These are phyloP conservation scores for Stropharia rugosoannulata DNA, from an alignment of 768 basidiomycete genomes.

Conservation along the genomic window DNA sequence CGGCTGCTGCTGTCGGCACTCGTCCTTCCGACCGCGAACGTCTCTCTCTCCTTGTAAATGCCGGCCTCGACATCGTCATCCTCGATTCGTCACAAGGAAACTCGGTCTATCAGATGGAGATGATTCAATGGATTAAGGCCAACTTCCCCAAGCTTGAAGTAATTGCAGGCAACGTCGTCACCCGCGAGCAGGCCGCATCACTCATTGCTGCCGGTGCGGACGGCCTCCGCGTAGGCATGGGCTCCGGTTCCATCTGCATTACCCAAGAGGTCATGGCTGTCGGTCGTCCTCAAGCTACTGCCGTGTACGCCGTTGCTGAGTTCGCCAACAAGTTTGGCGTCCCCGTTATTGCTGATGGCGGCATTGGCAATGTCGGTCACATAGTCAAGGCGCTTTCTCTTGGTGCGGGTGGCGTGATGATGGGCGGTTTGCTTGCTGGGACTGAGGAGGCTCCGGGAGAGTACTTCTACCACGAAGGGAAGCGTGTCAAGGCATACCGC, in stretches of 20 bases:
- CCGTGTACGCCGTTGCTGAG: conserved; percentile 96
- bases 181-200: conserved; percentile 92
- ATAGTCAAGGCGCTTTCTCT: conserved; percentile 95
- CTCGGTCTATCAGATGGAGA: conserved; percentile 90
- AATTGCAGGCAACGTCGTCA: conserved; percentile 97
- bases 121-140: conserved; percentile 90
- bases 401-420: conserved; percentile 97
- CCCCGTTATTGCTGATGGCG: conserved; percentile 96
- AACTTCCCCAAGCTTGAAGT: conserved; percentile 87
- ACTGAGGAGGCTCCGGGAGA: conserved; percentile 98
- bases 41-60: conserved; percentile 82
- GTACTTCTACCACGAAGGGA: conserved; percentile 99
- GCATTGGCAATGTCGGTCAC: conserved; percentile 93
- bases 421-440: conserved; percentile 95
- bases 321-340: conserved; percentile 93
- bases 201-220: conserved; percentile 96
- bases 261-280: conserved; percentile 99
- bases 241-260: conserved; percentile 97
- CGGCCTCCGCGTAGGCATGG: conserved; percentile 96
- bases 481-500: conserved; percentile 97
- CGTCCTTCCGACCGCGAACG: conserved; percentile 86
- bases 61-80: conserved; percentile 92
- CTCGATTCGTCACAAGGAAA: conserved; percentile 98
- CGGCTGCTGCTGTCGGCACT: conserved; percentile 94
- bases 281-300: conserved; percentile 95